A percentile compares a stretch with the other conserved stretches of the same genome.
Conservation (phyloP, 2,329 filamentous ascomycete species). For the Aureobasidium pullulans region DNA sequence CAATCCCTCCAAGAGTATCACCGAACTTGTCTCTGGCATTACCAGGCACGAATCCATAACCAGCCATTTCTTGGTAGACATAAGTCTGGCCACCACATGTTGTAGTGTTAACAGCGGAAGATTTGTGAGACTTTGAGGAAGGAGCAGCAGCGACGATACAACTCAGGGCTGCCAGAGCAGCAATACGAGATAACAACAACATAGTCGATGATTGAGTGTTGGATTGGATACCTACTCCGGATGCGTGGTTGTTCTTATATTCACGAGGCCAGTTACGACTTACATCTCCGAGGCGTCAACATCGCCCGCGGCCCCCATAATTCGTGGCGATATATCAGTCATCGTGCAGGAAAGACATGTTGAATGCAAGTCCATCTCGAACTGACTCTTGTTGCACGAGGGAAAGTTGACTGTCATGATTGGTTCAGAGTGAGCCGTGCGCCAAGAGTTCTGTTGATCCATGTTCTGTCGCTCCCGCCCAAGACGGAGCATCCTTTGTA, state of each 20-base stretch:
- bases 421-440: neutral
- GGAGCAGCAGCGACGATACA: neutral
- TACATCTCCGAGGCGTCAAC: neutral
- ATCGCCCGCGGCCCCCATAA: neutral
- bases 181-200: slow-evolving; percentile 1
- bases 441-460: neutral
- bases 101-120: slow-evolving; percentile 33
- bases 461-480: too few relatives aligned
- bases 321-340: neutral
- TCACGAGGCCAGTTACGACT: neutral
- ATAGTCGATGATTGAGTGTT: neutral
- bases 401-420: neutral
- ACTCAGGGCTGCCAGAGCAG: neutral
- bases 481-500: too few relatives aligned
- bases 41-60: slow-evolving; percentile 55
- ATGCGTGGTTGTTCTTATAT: neutral
- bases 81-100: slow-evolving; percentile 56
- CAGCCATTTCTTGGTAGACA: slow-evolving; percentile 59
- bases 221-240: too few relatives aligned
- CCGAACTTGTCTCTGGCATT: slow-evolving; percentile 58
- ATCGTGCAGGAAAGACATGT: neutral
- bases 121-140: neutral
- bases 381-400: neutral
- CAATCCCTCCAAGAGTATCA: slow-evolving; percentile 61
- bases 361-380: neutral